Conservation (phyloP, 345 rosid genomes). For the Combretum micranthum region DNA sequence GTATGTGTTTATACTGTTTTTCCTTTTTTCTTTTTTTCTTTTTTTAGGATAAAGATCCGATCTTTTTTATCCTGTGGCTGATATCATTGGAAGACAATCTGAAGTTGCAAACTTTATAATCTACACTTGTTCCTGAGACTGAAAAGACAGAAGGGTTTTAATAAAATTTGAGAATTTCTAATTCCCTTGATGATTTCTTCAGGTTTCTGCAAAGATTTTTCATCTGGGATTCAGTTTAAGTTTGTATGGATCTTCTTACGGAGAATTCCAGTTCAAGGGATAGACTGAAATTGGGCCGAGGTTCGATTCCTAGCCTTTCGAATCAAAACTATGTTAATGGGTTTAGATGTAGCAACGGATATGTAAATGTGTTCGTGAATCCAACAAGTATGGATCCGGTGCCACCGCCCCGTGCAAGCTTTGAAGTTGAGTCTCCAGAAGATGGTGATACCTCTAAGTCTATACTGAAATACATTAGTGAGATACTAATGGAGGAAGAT, state of each 20-base stretch:
- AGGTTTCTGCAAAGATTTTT: neutral
- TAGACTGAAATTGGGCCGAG: conserved; percentile 11
- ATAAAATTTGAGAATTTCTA: neutral
- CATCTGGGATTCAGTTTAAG: neutral
- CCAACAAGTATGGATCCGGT: neutral
- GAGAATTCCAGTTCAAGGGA: conserved; percentile 14
- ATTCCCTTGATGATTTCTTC: neutral
- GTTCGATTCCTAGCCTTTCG: conserved; percentile 12
- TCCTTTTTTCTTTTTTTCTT: too few relatives aligned
- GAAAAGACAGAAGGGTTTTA: neutral
- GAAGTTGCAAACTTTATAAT: too few relatives aligned
- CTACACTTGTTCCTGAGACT: too few relatives aligned
- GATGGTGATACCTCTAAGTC: conserved; percentile 24
- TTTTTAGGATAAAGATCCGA: too few relatives aligned
- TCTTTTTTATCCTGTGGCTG: too few relatives aligned
- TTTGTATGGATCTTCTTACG: conserved; percentile 20
- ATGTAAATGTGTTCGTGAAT: neutral
- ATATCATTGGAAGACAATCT: too few relatives aligned
- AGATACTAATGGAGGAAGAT: conserved; percentile 85
- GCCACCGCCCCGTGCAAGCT: conserved; percentile 3
- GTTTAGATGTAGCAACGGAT: conserved; percentile 4
- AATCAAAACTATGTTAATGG: conserved; percentile 17
- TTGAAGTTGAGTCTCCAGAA: conserved; percentile 24
- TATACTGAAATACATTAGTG: conserved; percentile 58
- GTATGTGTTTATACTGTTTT: too few relatives aligned